These are phyloP conservation scores for Leishmania arabica DNA, from an alignment of 208 protist genomes.

Conservation along the genomic window DNA sequence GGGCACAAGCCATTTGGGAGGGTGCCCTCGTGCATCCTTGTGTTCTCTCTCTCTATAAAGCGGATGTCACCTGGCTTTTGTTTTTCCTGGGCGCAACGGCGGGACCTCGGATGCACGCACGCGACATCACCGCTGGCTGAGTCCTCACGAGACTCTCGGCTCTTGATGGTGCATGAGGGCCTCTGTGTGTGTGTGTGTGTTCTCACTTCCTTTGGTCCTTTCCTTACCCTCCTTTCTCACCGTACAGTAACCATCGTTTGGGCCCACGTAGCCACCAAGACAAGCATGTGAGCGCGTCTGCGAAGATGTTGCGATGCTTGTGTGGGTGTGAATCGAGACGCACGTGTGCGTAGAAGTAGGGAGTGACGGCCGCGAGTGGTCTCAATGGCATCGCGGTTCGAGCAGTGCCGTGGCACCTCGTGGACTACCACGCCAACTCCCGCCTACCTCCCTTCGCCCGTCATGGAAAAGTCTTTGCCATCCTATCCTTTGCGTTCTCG, in stretches of 20 bases:
- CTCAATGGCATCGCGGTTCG: not conserved
- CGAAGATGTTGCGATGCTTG: not conserved
- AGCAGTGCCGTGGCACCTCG: not conserved
- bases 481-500: not conserved
- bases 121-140: too few relatives aligned
- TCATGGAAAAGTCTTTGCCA: not conserved
- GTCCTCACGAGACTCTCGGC: not conserved
- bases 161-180: not conserved
- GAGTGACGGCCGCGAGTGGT: not conserved
- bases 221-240: not conserved
- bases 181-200: not conserved
- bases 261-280: not conserved
- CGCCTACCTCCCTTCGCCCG: not conserved
- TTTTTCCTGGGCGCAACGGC: too few relatives aligned
- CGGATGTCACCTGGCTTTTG: too few relatives aligned
- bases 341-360: not conserved
- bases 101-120: too few relatives aligned
- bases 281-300: not conserved
- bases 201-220: not conserved
- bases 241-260: not conserved
- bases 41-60: too few relatives aligned
- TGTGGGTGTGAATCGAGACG: not conserved
- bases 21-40: too few relatives aligned
- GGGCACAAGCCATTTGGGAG: too few relatives aligned
- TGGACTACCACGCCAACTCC: not conserved